A percentile compares a stretch with the other conserved stretches of the same genome.
phyloP scores from a whole-genome alignment of 768 basidiomycete species.

The Trametes cingulata region DNA sequence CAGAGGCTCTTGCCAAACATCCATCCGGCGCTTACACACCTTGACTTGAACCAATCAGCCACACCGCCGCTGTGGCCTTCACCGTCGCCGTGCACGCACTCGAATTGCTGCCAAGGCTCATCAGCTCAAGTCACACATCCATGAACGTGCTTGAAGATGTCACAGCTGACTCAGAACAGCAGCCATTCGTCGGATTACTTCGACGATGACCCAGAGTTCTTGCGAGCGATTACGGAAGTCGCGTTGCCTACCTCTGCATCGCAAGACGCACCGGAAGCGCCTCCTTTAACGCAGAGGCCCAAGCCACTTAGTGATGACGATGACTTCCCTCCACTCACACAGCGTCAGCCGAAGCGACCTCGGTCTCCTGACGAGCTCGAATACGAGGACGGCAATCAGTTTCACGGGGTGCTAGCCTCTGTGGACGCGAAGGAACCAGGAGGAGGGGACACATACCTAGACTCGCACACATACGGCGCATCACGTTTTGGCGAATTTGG shows the following conservation, averaged over 20 bases:
- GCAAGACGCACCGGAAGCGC: slow-evolving; percentile 4
- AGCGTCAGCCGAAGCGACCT: slow-evolving; percentile 44
- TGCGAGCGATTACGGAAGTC: slow-evolving; percentile 47
- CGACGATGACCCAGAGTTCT: slow-evolving; percentile 54
- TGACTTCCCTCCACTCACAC: slow-evolving; percentile 40
- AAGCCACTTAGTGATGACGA: slow-evolving; percentile 27
- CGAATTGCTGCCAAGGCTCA: too few species aligned
- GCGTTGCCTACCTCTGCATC: slow-evolving; percentile 33
- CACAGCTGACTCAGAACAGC: slow-evolving; percentile 18
- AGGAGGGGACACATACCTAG: slow-evolving; percentile 17
- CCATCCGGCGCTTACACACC: slow-evolving; percentile 4
- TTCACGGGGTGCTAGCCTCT: slow-evolving; percentile 13
- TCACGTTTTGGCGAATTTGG: slow-evolving; percentile 81
- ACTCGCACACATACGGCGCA: slow-evolving; percentile 62
- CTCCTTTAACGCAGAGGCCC: slow-evolving; percentile 18
- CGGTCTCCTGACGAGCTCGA: slow-evolving; percentile 38
- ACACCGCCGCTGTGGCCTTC: too few species aligned
- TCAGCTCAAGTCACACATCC: background rate
- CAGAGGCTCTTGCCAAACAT: slow-evolving; percentile 23
- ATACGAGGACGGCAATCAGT: slow-evolving; percentile 22
- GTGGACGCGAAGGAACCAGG: slow-evolving; percentile 14
- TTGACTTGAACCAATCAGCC: too few species aligned
- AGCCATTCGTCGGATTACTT: slow-evolving; percentile 54
- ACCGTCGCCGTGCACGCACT: too few species aligned
- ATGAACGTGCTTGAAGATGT: background rate